These are phyloP conservation scores for Camellia oleifera DNA, from an alignment of 179 eudicot species.

Conservation along the genomic window DNA sequence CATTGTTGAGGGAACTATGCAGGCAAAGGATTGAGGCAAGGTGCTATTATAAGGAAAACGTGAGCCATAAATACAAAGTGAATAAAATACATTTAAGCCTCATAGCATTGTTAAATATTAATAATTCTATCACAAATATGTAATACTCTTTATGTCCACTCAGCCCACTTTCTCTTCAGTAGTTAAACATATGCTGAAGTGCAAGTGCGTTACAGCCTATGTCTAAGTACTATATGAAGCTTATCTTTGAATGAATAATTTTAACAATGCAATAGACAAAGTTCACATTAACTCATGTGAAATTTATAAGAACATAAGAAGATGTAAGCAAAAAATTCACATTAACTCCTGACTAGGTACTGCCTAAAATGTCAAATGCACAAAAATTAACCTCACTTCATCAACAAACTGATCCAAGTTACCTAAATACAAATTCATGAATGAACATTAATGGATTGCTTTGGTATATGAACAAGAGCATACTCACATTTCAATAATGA, in stretches of 20 bases:
- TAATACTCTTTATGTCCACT: neutral
- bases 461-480: neutral
- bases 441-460: neutral
- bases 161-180: neutral
- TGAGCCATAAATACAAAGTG: neutral
- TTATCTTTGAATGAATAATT: neutral
- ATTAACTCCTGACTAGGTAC: neutral
- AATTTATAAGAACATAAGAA: neutral
- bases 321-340: neutral
- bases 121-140: neutral
- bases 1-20: too few relatives aligned
- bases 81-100: neutral
- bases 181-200: too few relatives aligned
- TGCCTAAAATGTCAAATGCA: conserved; percentile 2
- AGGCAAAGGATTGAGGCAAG: neutral
- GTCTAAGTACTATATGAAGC: neutral
- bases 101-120: neutral
- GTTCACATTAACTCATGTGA: neutral
- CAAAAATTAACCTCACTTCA: neutral
- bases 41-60: neutral
- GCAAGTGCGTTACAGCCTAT: conserved; percentile 1
- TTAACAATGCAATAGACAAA: neutral
- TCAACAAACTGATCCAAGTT: neutral
- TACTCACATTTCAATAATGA: conserved; percentile 66
- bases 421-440: neutral